phyloP scores from a whole-genome alignment of 2,329 filamentous ascomycete genomes.

The Blastomyces emzantsi region DNA sequence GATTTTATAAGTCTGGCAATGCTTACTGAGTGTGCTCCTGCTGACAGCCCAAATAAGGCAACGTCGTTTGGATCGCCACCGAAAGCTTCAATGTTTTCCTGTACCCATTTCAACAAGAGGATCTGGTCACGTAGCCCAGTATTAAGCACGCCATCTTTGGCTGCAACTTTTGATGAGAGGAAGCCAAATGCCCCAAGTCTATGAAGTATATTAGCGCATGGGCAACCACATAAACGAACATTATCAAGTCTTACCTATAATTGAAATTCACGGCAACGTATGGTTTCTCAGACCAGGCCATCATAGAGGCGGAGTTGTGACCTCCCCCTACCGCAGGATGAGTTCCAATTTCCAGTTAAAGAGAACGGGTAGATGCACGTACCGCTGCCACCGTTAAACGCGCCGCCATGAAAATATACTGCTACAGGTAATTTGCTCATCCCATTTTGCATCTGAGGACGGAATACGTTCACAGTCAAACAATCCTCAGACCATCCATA shows the following conservation, averaged over 20 bases:
- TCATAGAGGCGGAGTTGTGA: slow-evolving; percentile 54
- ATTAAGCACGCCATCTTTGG: slow-evolving; percentile 45
- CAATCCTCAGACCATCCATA: slow-evolving; percentile 39
- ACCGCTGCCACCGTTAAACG: slow-evolving; percentile 28
- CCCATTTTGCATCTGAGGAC: slow-evolving; percentile 21
- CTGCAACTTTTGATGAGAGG: slow-evolving; percentile 47
- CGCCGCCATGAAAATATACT: slow-evolving; percentile 36
- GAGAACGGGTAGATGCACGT: not conserved
- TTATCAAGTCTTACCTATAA: slow-evolving; percentile 25
- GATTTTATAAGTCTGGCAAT: slow-evolving; percentile 9
- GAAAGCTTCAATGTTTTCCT: slow-evolving; percentile 23
- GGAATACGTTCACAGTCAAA: slow-evolving; percentile 35
- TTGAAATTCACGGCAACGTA: slow-evolving; percentile 40
- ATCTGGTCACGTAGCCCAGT: slow-evolving; percentile 32
- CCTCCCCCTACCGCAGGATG: slow-evolving; percentile 25
- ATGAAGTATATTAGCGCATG: not conserved
- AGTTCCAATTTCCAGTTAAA: not conserved
- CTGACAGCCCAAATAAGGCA: slow-evolving; percentile 33
- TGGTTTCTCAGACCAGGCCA: slow-evolving; percentile 43
- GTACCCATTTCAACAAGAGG: slow-evolving; percentile 28
- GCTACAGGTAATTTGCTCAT: slow-evolving; percentile 30
- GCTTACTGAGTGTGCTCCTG: slow-evolving; percentile 47
- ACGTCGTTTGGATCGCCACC: slow-evolving; percentile 26
- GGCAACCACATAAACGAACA: not conserved
- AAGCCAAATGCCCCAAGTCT: slow-evolving; percentile 52